A percentile compares a stretch with the other conserved stretches of the same genome.
Evolutionary conservation across 352 stramenopile genomes (phyloP).

Genomic region (Phytophthora brassicae): DNA sequence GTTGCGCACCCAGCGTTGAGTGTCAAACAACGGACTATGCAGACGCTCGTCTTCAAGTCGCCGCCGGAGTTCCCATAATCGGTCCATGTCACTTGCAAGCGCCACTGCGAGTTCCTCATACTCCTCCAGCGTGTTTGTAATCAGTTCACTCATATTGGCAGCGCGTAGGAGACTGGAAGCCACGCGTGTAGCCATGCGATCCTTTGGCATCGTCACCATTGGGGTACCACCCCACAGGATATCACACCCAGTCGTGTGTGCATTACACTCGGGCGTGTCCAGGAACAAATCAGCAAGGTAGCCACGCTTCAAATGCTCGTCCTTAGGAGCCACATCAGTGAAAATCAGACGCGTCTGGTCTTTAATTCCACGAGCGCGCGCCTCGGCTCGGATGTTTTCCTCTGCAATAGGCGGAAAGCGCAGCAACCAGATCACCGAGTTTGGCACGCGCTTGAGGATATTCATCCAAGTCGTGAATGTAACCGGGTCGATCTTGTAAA

Average conservation of each 20-base stretch:
- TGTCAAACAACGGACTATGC: slow-evolving; percentile 83
- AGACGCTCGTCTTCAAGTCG: slow-evolving; percentile 68
- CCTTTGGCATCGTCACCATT: slow-evolving; percentile 89
- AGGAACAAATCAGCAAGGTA: slow-evolving; percentile 92
- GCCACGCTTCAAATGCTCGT: slow-evolving; percentile 90
- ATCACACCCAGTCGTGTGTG: slow-evolving; percentile 91
- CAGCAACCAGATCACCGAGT: slow-evolving; percentile 92
- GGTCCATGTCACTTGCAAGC: slow-evolving; percentile 87
- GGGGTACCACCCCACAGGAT: slow-evolving; percentile 92
- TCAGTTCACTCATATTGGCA: slow-evolving; percentile 78
- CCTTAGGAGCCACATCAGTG: slow-evolving; percentile 85
- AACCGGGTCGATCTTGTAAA: slow-evolving; percentile 94
- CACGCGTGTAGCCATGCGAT: slow-evolving; percentile 91
- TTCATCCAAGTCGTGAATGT: slow-evolving; percentile 93
- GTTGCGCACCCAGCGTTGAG: slow-evolving; percentile 75
- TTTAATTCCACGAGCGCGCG: slow-evolving; percentile 66
- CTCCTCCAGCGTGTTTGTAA: slow-evolving; percentile 71
- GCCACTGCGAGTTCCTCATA: slow-evolving; percentile 92
- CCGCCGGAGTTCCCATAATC: slow-evolving; percentile 74
- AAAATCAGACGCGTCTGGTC: slow-evolving; percentile 71
- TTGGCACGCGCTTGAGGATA: slow-evolving; percentile 91
- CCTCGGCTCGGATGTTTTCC: slow-evolving; percentile 85
- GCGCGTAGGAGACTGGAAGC: slow-evolving; percentile 84
- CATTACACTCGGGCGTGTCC: slow-evolving; percentile 91
- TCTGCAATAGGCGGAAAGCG: slow-evolving; percentile 83